phyloP scores from a whole-genome alignment of 805 yeast species.

The Candida manassasensis region DNA sequence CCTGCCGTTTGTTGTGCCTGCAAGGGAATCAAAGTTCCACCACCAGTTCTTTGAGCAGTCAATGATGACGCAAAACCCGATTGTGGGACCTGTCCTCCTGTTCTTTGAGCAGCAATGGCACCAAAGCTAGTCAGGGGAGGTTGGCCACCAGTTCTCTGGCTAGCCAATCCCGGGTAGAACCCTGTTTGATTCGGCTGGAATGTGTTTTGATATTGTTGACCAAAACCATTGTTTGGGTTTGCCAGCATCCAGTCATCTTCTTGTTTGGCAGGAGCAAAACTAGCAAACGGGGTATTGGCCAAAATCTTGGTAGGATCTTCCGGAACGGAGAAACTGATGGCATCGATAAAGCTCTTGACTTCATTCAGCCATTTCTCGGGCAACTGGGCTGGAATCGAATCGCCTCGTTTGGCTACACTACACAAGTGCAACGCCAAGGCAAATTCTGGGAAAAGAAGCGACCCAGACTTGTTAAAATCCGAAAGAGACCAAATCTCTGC shows the following conservation, averaged over 20 bases:
- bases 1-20: constrained; percentile 70
- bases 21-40: constrained; percentile 41
- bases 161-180: constrained; percentile 15
- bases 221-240: constrained; percentile 30
- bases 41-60: constrained; percentile 42
- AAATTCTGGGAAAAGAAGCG: constrained; percentile 87
- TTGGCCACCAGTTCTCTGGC: constrained; percentile 47
- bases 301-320: constrained; percentile 44
- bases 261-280: constrained; percentile 14
- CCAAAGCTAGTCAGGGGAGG: constrained; percentile 11
- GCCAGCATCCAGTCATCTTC: constrained; percentile 27
- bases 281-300: constrained; percentile 43
- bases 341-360: constrained; percentile 84
- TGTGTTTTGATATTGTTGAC: constrained; percentile 13
- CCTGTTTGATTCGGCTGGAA: constrained; percentile 34
- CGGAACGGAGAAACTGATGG: constrained; percentile 74
- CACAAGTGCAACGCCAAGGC: constrained; percentile 88
- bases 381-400: constrained; percentile 64
- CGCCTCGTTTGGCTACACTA: constrained; percentile 71
- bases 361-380: constrained; percentile 76
- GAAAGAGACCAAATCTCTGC: constrained; percentile 88
- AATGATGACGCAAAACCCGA: constrained; percentile 11
- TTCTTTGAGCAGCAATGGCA: constrained; percentile 20
- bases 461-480: constrained; percentile 85
- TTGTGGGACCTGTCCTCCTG: constrained; percentile 6